phyloP scores from a whole-genome alignment of 2,329 filamentous ascomycete genomes.

The Aspergillus ochraceus region DNA sequence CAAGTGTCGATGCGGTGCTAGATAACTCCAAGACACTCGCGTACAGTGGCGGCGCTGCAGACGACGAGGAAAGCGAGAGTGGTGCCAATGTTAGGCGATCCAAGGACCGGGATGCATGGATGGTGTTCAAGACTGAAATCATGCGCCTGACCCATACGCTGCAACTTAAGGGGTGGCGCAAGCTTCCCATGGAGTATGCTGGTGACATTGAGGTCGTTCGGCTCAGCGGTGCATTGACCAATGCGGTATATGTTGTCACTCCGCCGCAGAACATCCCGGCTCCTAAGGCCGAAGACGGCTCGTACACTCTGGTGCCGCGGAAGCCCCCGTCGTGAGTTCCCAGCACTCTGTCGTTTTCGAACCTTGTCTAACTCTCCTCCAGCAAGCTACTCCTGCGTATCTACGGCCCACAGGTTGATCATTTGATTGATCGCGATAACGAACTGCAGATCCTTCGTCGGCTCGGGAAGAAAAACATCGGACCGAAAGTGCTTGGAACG shows the following conservation, averaged over 20 bases:
- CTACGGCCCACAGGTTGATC: slow-evolving; percentile 92
- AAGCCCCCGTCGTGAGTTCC: slow-evolving; percentile 55
- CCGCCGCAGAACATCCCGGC: slow-evolving; percentile 66
- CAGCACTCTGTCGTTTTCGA: neutral
- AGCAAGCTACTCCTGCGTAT: slow-evolving; percentile 83
- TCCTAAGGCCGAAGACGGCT: slow-evolving; percentile 40
- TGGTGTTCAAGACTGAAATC: slow-evolving; percentile 88
- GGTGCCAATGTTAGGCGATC: slow-evolving; percentile 51
- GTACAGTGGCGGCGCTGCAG: slow-evolving; percentile 61
- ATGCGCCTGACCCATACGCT: slow-evolving; percentile 86
- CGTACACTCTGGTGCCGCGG: slow-evolving; percentile 38
- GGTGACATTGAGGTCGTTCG: slow-evolving; percentile 47
- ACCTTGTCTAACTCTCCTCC: neutral
- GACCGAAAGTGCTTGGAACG: slow-evolving; percentile 83
- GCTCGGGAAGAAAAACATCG: slow-evolving; percentile 87
- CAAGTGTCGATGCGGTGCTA: slow-evolving; percentile 77
- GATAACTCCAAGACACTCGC: slow-evolving; percentile 89
- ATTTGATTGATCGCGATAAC: slow-evolving; percentile 89
- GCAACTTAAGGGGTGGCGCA: slow-evolving; percentile 86
- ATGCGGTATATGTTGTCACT: slow-evolving; percentile 91
- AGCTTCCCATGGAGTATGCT: slow-evolving; percentile 59
- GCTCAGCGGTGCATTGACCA: slow-evolving; percentile 85
- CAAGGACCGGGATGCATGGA: slow-evolving; percentile 76
- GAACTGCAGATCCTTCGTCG: slow-evolving; percentile 84
- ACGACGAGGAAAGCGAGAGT: slow-evolving; percentile 44